Conservation (phyloP, 352 stramenopile genomes). For the Phytophthora cactorum region DNA sequence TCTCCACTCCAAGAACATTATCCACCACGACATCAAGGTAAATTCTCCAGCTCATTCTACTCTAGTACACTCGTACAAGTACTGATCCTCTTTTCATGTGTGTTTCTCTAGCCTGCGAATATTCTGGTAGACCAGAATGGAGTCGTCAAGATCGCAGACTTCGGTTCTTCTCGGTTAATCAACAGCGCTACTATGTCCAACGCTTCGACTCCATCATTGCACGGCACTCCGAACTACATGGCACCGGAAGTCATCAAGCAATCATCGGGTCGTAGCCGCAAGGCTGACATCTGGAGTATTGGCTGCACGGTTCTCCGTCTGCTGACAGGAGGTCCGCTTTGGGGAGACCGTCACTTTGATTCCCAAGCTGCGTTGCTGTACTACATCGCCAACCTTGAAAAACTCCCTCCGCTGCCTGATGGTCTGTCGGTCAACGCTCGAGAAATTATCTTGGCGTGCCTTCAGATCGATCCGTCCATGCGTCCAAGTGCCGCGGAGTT, state of each 20-base stretch:
- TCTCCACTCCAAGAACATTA: slow-evolving; percentile 75
- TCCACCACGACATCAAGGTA: slow-evolving; percentile 88
- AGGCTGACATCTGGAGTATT: slow-evolving; percentile 87
- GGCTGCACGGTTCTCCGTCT: slow-evolving; percentile 84
- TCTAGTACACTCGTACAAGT: neutral
- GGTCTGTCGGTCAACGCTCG: slow-evolving; percentile 46
- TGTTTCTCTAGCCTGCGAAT: slow-evolving; percentile 72
- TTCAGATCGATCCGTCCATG: slow-evolving; percentile 54
- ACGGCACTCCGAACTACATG: slow-evolving; percentile 89
- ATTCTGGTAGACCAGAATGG: slow-evolving; percentile 95
- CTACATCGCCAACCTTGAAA: slow-evolving; percentile 61
- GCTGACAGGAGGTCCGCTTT: slow-evolving; percentile 66
- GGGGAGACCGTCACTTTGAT: slow-evolving; percentile 84
- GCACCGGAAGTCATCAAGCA: slow-evolving; percentile 90
- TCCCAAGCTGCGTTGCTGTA: slow-evolving; percentile 72
- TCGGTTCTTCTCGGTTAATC: slow-evolving; percentile 88
- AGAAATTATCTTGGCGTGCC: slow-evolving; percentile 58
- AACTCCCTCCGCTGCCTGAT: slow-evolving; percentile 47
- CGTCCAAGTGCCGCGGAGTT: slow-evolving; percentile 90
- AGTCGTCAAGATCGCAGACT: slow-evolving; percentile 94
- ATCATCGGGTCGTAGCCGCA: slow-evolving; percentile 61
- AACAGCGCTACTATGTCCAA: slow-evolving; percentile 59
- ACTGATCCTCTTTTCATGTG: neutral
- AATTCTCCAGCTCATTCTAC: neutral
- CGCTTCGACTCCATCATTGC: slow-evolving; percentile 54